phyloP scores from a whole-genome alignment of 202 grass and related monocot genomes.

The Setaria viridis region DNA sequence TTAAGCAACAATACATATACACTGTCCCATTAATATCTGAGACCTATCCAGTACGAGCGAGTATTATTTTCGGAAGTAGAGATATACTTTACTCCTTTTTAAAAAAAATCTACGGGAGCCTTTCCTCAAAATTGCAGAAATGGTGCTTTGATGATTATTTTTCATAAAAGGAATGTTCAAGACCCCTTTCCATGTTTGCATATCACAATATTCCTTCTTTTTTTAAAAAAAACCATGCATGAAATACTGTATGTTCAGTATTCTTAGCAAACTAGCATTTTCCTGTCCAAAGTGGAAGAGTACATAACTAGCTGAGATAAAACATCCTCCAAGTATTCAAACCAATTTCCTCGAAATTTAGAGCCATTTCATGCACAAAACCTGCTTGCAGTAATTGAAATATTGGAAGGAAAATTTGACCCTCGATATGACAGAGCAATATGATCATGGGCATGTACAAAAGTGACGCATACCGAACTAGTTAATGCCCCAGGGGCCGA shows the following conservation, averaged over 20 bases:
- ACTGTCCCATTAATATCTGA: neutral
- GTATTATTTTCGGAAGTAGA: neutral
- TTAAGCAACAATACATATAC: neutral
- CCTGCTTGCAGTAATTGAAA: neutral
- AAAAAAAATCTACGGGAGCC: neutral
- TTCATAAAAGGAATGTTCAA: neutral
- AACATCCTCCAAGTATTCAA: neutral
- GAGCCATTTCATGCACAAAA: neutral
- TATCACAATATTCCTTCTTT: neutral
- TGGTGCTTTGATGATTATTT: neutral
- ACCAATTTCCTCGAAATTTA: neutral
- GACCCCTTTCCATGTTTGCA: neutral
- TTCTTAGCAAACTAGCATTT: neutral
- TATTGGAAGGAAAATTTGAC: neutral
- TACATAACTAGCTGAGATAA: neutral
- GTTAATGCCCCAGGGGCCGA: neutral
- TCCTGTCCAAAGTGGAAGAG: too few species aligned
- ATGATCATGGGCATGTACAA: neutral
- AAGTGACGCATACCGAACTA: neutral
- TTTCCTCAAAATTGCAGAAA: neutral
- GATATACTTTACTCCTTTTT: neutral
- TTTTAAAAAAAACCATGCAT: too few species aligned
- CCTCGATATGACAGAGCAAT: neutral
- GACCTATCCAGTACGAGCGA: neutral
- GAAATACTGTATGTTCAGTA: neutral